Evolutionary conservation across 148 eudicot genomes (phyloP).

Genomic region (Persicaria tinctoria): DNA sequence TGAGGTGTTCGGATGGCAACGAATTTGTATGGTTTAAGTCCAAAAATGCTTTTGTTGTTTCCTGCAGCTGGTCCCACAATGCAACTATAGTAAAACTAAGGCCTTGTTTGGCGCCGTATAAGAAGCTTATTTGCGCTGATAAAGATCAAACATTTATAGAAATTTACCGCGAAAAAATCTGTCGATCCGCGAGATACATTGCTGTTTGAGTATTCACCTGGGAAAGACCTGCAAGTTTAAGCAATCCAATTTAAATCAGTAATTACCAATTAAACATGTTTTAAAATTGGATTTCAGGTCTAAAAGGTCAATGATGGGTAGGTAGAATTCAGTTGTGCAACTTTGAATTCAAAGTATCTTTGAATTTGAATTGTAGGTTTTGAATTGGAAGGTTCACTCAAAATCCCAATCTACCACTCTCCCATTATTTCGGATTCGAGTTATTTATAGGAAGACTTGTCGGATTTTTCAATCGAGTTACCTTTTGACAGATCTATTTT

Average conservation of each 20-base stretch:
- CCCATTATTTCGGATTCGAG: no score
- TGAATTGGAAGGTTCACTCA: background rate
- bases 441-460: no score
- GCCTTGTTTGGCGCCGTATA: no score
- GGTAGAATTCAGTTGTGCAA: background rate
- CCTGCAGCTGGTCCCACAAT: conserved; percentile 24
- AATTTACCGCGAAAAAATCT: conserved; percentile 28
- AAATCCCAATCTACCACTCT: background rate
- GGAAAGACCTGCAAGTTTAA: conserved; percentile 44
- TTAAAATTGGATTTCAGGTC: background rate
- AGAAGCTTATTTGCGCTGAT: background rate
- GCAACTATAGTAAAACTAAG: no score
- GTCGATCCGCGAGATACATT: conserved; percentile 47
- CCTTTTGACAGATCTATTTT: background rate
- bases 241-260: background rate
- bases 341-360: background rate
- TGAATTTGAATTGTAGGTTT: background rate
- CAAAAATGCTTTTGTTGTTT: conserved; percentile 29
- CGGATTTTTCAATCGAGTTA: no score
- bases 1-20: background rate
- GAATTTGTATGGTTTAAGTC: conserved; percentile 8
- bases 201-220: conserved; percentile 28
- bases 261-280: background rate
- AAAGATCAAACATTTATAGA: background rate
- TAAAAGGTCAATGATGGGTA: background rate